A percentile compares a stretch with the other conserved stretches of the same genome.
Evolutionary conservation across 257 asterid species (phyloP).

Genomic region (Marsdenia floribunda): DNA sequence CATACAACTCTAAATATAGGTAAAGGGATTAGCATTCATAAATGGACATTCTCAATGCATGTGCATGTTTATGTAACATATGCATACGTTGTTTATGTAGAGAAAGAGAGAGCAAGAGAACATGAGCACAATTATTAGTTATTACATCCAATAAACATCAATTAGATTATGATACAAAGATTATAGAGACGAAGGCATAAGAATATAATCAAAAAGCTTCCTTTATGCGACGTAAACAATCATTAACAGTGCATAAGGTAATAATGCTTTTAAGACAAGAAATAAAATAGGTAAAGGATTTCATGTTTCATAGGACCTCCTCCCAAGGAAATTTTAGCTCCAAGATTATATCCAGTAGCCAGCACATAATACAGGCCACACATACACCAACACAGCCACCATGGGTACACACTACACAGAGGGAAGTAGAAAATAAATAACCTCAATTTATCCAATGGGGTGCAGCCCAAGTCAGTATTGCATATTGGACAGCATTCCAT

Average conservation of each 20-base stretch:
- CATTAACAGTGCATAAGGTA: background rate
- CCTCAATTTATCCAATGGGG: slow-evolving; percentile 91
- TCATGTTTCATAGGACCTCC: background rate
- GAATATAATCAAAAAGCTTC: background rate
- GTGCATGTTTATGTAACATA: background rate
- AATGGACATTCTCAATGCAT: background rate
- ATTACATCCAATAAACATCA: background rate
- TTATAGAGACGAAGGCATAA: background rate
- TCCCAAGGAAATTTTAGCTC: background rate
- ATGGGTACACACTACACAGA: background rate
- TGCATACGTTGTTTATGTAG: background rate
- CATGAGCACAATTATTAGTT: background rate
- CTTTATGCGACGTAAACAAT: background rate
- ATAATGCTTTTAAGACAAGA: background rate
- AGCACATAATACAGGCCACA: background rate
- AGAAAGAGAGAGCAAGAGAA: background rate
- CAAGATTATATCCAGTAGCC: background rate
- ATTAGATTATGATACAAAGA: background rate
- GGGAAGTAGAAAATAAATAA: slow-evolving; percentile 20
- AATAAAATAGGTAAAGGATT: background rate
- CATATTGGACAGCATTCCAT: slow-evolving; percentile 85
- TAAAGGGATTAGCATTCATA: background rate
- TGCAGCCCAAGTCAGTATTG: slow-evolving; percentile 78
- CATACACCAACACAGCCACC: background rate
- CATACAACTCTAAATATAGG: background rate